Evolutionary conservation across 768 basidiomycete genomes (phyloP).

Genomic region (Lyophyllum atratum): DNA sequence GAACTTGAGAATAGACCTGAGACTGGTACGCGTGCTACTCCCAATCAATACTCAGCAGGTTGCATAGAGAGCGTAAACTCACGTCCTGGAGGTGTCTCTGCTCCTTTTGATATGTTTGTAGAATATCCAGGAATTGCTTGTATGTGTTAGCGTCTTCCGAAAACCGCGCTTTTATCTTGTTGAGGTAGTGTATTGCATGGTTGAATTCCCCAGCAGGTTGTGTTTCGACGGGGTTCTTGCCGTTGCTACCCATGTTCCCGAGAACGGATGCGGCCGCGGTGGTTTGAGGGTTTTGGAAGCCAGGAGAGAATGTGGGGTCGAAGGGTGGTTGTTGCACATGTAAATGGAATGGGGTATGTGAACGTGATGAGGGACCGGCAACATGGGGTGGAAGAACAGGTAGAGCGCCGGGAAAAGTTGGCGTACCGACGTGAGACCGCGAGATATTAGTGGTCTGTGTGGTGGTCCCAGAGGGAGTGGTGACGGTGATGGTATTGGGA

Average conservation of each 20-base stretch:
- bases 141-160: slow-evolving; percentile 89
- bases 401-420: slow-evolving; percentile 34
- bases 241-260: slow-evolving; percentile 56
- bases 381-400: slow-evolving; percentile 30
- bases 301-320: slow-evolving; percentile 48
- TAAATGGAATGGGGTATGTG: slow-evolving; percentile 55
- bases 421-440: slow-evolving; percentile 26
- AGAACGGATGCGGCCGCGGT: slow-evolving; percentile 68
- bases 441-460: slow-evolving; percentile 60
- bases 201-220: slow-evolving; percentile 75
- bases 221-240: slow-evolving; percentile 49
- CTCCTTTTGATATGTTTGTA: slow-evolving; percentile 88
- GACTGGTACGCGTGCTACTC: slow-evolving; percentile 37
- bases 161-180: slow-evolving; percentile 96
- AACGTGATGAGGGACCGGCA: slow-evolving; percentile 48
- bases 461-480: slow-evolving; percentile 73
- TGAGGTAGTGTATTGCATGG: slow-evolving; percentile 95
- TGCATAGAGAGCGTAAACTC: slow-evolving; percentile 29
- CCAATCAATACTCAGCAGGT: background rate
- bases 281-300: slow-evolving; percentile 46
- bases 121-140: slow-evolving; percentile 86
- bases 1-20: slow-evolving; percentile 82
- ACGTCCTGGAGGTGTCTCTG: slow-evolving; percentile 73
- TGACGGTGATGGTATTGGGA: slow-evolving; percentile 77
- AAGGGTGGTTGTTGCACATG: slow-evolving; percentile 35